phyloP scores from a whole-genome alignment of 192 early-diverging fungal genomes.

The Coemansia sp. region DNA sequence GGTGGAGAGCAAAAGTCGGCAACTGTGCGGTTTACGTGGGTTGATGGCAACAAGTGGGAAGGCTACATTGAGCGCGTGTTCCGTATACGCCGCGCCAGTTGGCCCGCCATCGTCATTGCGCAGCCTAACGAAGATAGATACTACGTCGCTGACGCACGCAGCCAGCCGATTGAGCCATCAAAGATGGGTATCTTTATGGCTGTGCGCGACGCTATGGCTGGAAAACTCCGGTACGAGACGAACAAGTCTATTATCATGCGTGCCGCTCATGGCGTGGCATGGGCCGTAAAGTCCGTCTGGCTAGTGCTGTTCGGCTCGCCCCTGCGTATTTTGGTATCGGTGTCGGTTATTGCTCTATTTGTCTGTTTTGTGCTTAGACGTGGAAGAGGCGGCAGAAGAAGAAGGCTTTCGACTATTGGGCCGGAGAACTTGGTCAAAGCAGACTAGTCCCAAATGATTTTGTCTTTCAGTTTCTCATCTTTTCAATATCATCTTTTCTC shows the following conservation, averaged over 20 bases:
- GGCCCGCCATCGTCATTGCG: slow-evolving; percentile 57
- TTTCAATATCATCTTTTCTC: not conserved
- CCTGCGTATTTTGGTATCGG: slow-evolving; percentile 23
- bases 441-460: slow-evolving; percentile 17
- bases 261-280: slow-evolving; percentile 5
- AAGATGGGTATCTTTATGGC: slow-evolving; percentile 46
- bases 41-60: slow-evolving; percentile 63
- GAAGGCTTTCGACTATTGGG: not conserved
- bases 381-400: slow-evolving; percentile 5
- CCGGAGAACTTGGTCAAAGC: slow-evolving; percentile 37
- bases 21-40: slow-evolving; percentile 61
- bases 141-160: slow-evolving; percentile 29
- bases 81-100: slow-evolving; percentile 28
- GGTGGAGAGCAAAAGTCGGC: no score
- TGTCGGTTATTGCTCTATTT: slow-evolving; percentile 15
- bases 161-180: slow-evolving; percentile 31
- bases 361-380: slow-evolving; percentile 25
- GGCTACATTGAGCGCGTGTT: slow-evolving; percentile 62
- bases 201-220: slow-evolving; percentile 44
- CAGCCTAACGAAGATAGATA: slow-evolving; percentile 51
- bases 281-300: slow-evolving; percentile 15
- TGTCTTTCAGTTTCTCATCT: not conserved
- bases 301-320: slow-evolving; percentile 30
- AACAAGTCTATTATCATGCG: slow-evolving; percentile 44
- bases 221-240: slow-evolving; percentile 31